phyloP scores from a whole-genome alignment of 805 yeast genomes.

The Tetrapisispora iriomotensis region DNA sequence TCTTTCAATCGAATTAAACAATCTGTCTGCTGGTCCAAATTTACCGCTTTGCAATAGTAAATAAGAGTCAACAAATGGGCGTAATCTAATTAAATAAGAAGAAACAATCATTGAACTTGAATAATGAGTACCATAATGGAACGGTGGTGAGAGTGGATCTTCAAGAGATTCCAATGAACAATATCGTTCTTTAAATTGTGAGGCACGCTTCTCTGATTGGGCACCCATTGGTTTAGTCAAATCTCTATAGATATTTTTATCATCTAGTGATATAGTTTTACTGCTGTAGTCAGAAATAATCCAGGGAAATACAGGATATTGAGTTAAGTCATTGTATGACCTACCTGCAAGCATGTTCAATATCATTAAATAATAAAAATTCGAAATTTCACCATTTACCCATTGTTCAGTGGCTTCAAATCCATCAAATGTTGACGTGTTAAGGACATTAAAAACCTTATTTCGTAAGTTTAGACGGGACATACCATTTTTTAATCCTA shows the following conservation, averaged over 20 bases:
- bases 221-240: constrained; percentile 89
- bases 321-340: constrained; percentile 81
- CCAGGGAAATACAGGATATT: constrained; percentile 90
- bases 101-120: constrained; percentile 91
- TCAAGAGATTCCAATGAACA: constrained; percentile 56
- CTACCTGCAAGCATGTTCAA: constrained; percentile 80
- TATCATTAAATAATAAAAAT: constrained; percentile 71
- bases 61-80: constrained; percentile 76
- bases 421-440: constrained; percentile 10
- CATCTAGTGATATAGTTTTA: constrained; percentile 51
- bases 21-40: constrained; percentile 80
- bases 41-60: constrained; percentile 75
- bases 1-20: constrained; percentile 63
- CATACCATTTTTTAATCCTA: constrained; percentile 27
- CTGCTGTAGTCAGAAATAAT: constrained; percentile 75
- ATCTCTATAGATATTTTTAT: constrained; percentile 61
- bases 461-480: constrained; percentile 30
- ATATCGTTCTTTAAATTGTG: constrained; percentile 58
- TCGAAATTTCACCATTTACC: constrained; percentile 70
- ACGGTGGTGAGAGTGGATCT: constrained; percentile 58
- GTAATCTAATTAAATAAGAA: constrained; percentile 62
- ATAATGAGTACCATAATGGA: constrained; percentile 89
- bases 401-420: constrained; percentile 56
- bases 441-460: constrained; percentile 36
- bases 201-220: constrained; percentile 51